These are phyloP conservation scores for Rosa multiflora DNA, from an alignment of 306 rosid genomes.

Conservation along the genomic window DNA sequence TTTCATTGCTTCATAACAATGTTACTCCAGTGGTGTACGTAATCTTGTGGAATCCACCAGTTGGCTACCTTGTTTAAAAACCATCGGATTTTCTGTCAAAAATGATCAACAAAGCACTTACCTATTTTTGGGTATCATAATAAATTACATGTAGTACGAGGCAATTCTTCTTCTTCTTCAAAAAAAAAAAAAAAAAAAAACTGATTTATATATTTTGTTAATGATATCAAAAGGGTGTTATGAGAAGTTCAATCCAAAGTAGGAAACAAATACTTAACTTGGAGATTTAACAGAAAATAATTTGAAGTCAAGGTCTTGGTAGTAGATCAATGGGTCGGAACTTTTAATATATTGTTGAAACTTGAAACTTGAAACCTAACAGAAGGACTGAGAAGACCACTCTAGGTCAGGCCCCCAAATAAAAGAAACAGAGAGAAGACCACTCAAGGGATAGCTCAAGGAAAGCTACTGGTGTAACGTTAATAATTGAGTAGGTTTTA, in stretches of 20 bases:
- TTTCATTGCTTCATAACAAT: neutral
- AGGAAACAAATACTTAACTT: neutral
- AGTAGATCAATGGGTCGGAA: neutral
- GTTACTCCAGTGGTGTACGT: neutral
- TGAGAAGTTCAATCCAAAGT: neutral
- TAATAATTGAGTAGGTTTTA: neutral
- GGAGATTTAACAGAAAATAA: neutral
- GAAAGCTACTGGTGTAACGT: neutral
- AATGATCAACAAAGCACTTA: neutral
- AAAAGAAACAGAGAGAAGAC: neutral
- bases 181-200: no score
- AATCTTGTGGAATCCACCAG: neutral
- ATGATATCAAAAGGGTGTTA: no score
- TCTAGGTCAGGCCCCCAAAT: neutral
- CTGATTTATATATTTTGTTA: no score
- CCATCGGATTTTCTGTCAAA: neutral
- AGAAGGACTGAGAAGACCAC: slow-evolving; percentile 2
- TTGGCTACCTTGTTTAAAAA: neutral
- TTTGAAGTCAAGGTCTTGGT: neutral
- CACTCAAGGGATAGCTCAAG: neutral
- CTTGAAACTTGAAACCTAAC: neutral
- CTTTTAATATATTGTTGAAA: neutral
- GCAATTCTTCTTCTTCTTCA: no score
- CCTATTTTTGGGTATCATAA: no score
- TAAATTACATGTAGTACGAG: no score